These are phyloP conservation scores for Takashimella koratensis DNA, from an alignment of 1,284 basidiomycete genomes.

Conservation along the genomic window DNA sequence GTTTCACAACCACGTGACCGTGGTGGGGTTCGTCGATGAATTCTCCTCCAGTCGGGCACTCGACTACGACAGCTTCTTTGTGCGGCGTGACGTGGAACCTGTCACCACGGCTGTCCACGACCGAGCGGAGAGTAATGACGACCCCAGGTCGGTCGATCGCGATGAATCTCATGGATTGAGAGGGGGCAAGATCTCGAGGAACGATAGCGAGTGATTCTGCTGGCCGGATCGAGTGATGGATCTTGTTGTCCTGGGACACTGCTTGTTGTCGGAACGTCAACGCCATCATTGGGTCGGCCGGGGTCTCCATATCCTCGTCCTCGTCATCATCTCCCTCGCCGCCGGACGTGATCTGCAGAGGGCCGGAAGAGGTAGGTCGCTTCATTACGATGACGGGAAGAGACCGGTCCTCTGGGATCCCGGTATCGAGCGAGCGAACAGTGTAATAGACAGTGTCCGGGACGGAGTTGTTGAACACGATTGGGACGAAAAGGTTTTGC, in stretches of 20 bases:
- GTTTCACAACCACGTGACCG: constrained; percentile 11
- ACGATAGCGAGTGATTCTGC: constrained; percentile 37
- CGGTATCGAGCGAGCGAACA: constrained; percentile 62
- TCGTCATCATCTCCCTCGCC: constrained; percentile 50
- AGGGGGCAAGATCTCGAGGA: constrained; percentile 57
- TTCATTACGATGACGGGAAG: constrained; percentile 27
- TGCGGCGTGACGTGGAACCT: constrained; percentile 60
- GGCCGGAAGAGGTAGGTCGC: constrained; percentile 14
- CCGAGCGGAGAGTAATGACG: constrained; percentile 64
- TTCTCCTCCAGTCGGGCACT: constrained; percentile 65
- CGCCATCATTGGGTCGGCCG: constrained; percentile 30
- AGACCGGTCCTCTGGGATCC: constrained; percentile 18
- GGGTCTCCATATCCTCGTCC: constrained; percentile 61
- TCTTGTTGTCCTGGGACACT: constrained; percentile 47
- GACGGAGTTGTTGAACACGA: constrained; percentile 84
- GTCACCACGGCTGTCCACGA: constrained; percentile 65
- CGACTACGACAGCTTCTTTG: constrained; percentile 68
- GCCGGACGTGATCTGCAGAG: constrained; percentile 26
- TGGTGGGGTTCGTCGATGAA: constrained; percentile 24
- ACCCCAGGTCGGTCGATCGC: constrained; percentile 64
- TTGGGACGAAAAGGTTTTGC: constrained; percentile 42
- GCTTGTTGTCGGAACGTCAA: constrained; percentile 5
- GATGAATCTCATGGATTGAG: constrained; percentile 70
- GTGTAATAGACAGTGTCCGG: constrained; percentile 71
- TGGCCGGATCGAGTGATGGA: constrained; percentile 39